Evolutionary conservation across 371 early-diverging fungal genomes (phyloP).

Genomic region (Saksenaea oblongispora): DNA sequence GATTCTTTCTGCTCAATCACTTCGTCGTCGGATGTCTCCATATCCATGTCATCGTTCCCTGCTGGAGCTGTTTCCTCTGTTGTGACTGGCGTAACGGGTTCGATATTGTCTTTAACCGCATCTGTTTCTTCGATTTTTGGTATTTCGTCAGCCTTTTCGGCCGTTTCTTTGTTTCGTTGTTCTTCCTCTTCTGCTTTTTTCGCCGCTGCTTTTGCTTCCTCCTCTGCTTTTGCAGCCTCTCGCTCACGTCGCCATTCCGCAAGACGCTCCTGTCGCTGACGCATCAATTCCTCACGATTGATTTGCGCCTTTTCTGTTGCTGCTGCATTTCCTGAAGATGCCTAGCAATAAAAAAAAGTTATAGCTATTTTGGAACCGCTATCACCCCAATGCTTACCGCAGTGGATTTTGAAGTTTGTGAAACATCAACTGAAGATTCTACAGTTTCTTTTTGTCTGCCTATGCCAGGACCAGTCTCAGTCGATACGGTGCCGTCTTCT

Average conservation of each 20-base stretch:
- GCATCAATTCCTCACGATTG: slow-evolving; percentile 62
- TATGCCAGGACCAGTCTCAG: slow-evolving; percentile 9
- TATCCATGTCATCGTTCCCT: slow-evolving; percentile 8
- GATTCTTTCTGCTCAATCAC: slow-evolving; percentile 24
- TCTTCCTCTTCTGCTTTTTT: slow-evolving; percentile 15
- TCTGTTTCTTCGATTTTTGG: slow-evolving; percentile 33
- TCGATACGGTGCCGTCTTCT: slow-evolving; percentile 30
- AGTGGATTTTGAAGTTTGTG: neutral
- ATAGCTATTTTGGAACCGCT: neutral
- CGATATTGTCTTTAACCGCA: slow-evolving; percentile 30
- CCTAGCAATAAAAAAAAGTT: neutral
- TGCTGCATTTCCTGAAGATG: slow-evolving; percentile 7
- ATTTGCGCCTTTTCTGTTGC: slow-evolving; percentile 9
- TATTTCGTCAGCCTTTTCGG: neutral
- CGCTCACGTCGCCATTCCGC: slow-evolving; percentile 70
- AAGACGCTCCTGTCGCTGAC: slow-evolving; percentile 71
- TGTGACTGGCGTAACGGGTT: neutral
- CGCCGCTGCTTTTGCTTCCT: slow-evolving; percentile 28
- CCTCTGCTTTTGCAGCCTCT: slow-evolving; percentile 56
- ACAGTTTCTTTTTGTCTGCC: neutral
- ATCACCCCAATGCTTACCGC: neutral
- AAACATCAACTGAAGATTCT: neutral
- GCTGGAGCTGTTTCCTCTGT: neutral
- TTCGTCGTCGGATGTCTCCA: slow-evolving; percentile 26
- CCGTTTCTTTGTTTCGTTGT: slow-evolving; percentile 12